A percentile compares a stretch with the other conserved stretches of the same genome.
Evolutionary conservation across 495 filamentous ascomycete genomes (phyloP).

Genomic region (Penicillium paxilli): DNA sequence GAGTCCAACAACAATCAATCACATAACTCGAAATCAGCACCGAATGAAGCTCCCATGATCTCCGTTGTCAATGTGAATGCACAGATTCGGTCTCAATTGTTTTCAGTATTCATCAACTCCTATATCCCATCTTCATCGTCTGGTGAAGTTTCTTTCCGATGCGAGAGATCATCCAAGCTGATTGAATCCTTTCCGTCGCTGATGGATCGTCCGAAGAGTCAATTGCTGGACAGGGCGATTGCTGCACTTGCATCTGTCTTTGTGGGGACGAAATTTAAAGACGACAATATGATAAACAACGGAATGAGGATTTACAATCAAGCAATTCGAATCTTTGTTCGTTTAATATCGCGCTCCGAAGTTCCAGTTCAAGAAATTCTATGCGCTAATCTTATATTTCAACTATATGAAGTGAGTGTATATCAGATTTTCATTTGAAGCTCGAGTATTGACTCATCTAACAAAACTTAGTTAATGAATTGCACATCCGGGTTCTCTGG

Average conservation of each 20-base stretch:
- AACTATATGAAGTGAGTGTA: conserved; percentile 12
- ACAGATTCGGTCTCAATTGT: conserved; percentile 15
- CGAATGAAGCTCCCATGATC: background rate
- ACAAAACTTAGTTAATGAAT: conserved; percentile 9
- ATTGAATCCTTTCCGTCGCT: conserved; percentile 10
- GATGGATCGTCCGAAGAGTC: conserved; percentile 9
- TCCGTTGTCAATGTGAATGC: conserved; percentile 15
- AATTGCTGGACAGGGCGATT: conserved; percentile 13
- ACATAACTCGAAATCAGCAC: background rate
- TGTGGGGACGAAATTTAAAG: conserved; percentile 13
- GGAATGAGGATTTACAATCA: conserved; percentile 12
- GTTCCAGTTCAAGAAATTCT: conserved; percentile 14
- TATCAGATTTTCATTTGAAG: background rate
- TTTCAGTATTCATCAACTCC: conserved; percentile 16
- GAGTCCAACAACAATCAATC: background rate
- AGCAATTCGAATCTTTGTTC: conserved; percentile 9
- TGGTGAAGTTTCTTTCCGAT: conserved; percentile 9
- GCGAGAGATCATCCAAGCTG: conserved; percentile 6
- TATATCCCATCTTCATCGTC: conserved; percentile 8
- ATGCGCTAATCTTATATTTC: conserved; percentile 13
- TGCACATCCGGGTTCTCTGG: conserved; percentile 13
- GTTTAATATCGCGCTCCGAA: conserved; percentile 2
- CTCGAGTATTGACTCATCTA: no score
- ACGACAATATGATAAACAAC: conserved; percentile 7
- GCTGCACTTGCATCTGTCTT: conserved; percentile 13